Conservation (phyloP, 305 asterid genomes). For the Fraxinus paxiana region DNA sequence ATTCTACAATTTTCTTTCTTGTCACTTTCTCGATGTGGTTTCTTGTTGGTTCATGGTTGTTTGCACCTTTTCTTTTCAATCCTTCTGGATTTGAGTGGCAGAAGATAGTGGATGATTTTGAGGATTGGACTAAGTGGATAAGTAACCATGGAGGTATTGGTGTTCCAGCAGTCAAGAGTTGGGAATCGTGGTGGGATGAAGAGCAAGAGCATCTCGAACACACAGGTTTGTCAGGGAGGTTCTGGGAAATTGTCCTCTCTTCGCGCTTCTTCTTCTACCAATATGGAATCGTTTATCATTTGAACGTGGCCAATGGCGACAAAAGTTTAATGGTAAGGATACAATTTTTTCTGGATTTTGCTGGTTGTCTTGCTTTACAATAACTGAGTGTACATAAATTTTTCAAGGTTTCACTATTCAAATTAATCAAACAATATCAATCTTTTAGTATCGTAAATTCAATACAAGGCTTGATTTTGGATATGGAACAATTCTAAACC, state of each 20-base stretch:
- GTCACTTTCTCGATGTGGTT: constrained; percentile 23
- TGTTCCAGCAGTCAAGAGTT: constrained; percentile 23
- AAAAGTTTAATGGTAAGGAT: constrained; percentile 16
- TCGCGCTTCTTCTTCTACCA: constrained; percentile 24
- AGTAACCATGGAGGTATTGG: constrained; percentile 21
- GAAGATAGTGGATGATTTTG: constrained; percentile 26
- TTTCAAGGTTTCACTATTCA: background rate
- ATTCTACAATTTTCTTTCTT: background rate
- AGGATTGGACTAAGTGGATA: constrained; percentile 22
- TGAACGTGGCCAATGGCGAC: constrained; percentile 16
- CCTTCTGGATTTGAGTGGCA: constrained; percentile 30
- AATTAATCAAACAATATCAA: background rate
- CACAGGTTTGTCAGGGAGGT: constrained; percentile 18
- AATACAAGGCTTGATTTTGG: background rate
- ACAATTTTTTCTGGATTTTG: background rate
- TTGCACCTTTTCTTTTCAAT: constrained; percentile 25
- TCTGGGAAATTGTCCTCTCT: constrained; percentile 16
- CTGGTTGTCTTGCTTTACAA: background rate
- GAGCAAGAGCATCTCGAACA: constrained; percentile 24
- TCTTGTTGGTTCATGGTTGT: constrained; percentile 25
- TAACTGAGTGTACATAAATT: background rate
- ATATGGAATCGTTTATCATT: constrained; percentile 24
- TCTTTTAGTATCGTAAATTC: background rate
- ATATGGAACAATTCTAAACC: background rate
- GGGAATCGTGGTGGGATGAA: constrained; percentile 28